A percentile compares a stretch with the other conserved stretches of the same genome.
Conservation (phyloP, 2,329 filamentous ascomycete genomes). For the Seiridium unicorne region DNA sequence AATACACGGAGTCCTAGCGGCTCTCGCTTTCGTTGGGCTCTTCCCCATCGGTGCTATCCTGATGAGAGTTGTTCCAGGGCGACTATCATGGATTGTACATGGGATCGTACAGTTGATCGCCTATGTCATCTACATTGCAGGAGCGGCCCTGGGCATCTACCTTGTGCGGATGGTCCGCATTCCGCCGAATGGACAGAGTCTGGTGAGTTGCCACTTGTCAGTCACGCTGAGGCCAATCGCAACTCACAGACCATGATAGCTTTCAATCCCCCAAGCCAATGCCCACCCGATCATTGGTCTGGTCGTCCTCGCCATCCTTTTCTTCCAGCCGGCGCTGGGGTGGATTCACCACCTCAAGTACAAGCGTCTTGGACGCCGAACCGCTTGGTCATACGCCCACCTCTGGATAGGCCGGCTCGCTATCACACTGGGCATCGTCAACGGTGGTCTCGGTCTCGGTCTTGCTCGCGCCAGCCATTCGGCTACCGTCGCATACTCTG, state of each 20-base stretch:
- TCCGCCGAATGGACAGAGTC: constrained; percentile 23
- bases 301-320: constrained; percentile 34
- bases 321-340: constrained; percentile 41
- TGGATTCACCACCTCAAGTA: constrained; percentile 40
- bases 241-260: constrained; percentile 16
- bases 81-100: constrained; percentile 36
- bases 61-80: constrained; percentile 36
- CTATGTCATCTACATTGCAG: constrained; percentile 35
- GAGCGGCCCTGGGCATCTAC: constrained; percentile 40
- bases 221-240: not conserved
- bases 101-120: constrained; percentile 36
- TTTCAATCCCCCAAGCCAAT: constrained; percentile 29
- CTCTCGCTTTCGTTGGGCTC: constrained; percentile 38
- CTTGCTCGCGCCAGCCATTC: constrained; percentile 27
- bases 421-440: constrained; percentile 41
- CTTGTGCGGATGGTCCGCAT: constrained; percentile 32
- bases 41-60: constrained; percentile 44
- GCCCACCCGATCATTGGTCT: constrained; percentile 47
- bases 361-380: constrained; percentile 33
- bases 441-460: constrained; percentile 42
- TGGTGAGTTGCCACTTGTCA: constrained; percentile 25
- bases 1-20: constrained; percentile 39
- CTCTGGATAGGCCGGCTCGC: constrained; percentile 39
- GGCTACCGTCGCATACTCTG: constrained; percentile 33
- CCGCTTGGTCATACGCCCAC: constrained; percentile 40